Evolutionary conservation across 2,329 filamentous ascomycete genomes (phyloP), one percentile per base, ranked within the genome.

Genomic region (Saccharata proteae): DNA sequence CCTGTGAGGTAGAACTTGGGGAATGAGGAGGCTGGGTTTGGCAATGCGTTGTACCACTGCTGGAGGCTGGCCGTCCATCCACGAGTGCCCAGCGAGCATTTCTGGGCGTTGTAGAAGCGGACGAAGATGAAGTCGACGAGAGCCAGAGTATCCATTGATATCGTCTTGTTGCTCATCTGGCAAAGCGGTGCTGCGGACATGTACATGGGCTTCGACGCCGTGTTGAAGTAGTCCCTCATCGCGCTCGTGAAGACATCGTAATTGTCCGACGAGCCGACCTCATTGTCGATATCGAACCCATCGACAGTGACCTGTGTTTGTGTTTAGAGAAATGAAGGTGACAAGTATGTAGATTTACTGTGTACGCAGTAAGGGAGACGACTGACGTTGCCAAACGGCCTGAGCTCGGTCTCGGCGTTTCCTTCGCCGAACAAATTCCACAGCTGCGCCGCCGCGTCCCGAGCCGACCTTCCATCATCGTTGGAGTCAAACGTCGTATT

Each of bases 211-310:
- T 29, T 34, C 1, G 31, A 29, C 2, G 25, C 31, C 3, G 31
- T 28, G n/a, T n/a, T 26, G 5, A 29, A 15, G 17, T 27, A 9
- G 5, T 25, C 23, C 10, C 25, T 19, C 15, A 34, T 14, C 12
- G 31, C 16, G 12, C 23, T 28, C 24, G 20, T 21, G 18, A 34
- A 34, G 4, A 16, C 20, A 16, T 34, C 31, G 26, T 34, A 34
- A 16, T 34, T 29, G 15, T 18, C 12, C 11, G 26, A 16, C 10
- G 31, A 29, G 31, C 31, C 31, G 14, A 34, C 31, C 24, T 34
- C 31, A 16, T 34, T 25, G 18, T 34, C 31, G 8, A 34, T 34
- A 26, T 34, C 31, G 19, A 34, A 34, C 15, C 31, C 31, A 16
- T 34, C 31, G 18, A 34, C 25, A n/a, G 16, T 9, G 10, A 24